Base-by-base conservation (phyloP, 2,329 filamentous ascomycete genomes). In the Aspergillus alliaceus region DNA sequence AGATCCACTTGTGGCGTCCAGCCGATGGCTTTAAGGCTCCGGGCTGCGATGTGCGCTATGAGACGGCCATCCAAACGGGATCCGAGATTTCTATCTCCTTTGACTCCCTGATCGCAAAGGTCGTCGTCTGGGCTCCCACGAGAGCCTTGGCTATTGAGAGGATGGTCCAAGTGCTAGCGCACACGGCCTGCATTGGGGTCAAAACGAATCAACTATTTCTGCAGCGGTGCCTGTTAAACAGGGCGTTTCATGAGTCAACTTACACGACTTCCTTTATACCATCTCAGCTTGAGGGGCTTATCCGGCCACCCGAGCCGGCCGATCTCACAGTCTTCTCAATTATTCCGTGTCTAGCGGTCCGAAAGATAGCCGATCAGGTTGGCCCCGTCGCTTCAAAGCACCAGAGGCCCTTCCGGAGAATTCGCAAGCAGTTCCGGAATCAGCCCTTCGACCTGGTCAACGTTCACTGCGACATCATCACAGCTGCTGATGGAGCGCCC, bases 161-260 rank as follows among this genome's bases (percentile, higher is more conserved):
- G 47, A 75, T 76, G 71, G 62, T 44, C 6, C 57, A 63, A 4
- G 65, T 73, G 1, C 63, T 77, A 1, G 64, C 70, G 0, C 57
- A 74, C 14, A 76, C 73, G 1, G 71, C 86, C 74, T 90, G 90
- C 66, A 88, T 90, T 83, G 88, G 90, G 76, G 90, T 90, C 18
- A 68, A 64, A 34, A 72, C 70, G 2, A 72, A 72, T 49, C 69
- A 71, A 42, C 60, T 68, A 1, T 69, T 72, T 35, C 59, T 72
- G 34, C 70, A 69, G 44, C 57, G 59, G 4, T 70, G 64, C 40
- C 58, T 72, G 5, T 29, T 64, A 25, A 63, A 67, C 22, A 8
- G 44, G 1, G 64, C 50, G 2, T 72, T 72, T 48, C 63, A 54
- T 83, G 89, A 91, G 40, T 73, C 61, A 11, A 63, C 63, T 4